Evolutionary conservation across 495 filamentous ascomycete species (phyloP), one percentile per base, ranked within the genome.

Genomic region (Penicillium turbatum): DNA sequence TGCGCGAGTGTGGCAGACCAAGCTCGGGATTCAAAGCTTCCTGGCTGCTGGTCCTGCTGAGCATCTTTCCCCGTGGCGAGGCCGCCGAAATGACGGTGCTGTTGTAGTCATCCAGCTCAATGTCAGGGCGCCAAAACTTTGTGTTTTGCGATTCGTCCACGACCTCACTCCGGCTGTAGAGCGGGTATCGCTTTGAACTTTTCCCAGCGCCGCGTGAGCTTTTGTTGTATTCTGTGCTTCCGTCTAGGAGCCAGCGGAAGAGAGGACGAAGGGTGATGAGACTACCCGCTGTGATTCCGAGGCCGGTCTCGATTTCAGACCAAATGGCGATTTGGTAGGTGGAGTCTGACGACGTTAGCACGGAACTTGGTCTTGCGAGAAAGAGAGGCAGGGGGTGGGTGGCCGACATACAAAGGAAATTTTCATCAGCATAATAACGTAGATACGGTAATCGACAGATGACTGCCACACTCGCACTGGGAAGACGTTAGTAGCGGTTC

Each of bases 231-330:
- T 48, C 13, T 11, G 39, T 27, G 24, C 29, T 42, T 32, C 44
- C 51, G n/a, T 61, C 65, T 5, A 55, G 43, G 15, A 63, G 44
- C 54, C 54, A 60, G 24, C 64, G 64, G 21, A 79, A 65, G 0
- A 73, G 49, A 1, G 72, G 70, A 5, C 70, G 69, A 26, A 72
- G 60, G 15, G 65, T 70, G 17, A 66, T 57, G n/a, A 75, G 62
- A 43, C 70, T 70, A 19, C 67, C 69, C 8, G 69, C 67, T 3
- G 65, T 61, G 53, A 73, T 72, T 15, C 63, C 72, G 30, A 73
- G 57, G 16, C 65, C 63, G 7, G 59, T 57, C 48, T 73, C 69
- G 9, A 71, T 42, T 12, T 57, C 53, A 6, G 66, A 65, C 68
- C 70, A 71, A 35, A 72, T 64, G 19, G 59, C 59, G 34, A 71